phyloP scores from a whole-genome alignment of 768 basidiomycete genomes.

The Termitomyces sp. region DNA sequence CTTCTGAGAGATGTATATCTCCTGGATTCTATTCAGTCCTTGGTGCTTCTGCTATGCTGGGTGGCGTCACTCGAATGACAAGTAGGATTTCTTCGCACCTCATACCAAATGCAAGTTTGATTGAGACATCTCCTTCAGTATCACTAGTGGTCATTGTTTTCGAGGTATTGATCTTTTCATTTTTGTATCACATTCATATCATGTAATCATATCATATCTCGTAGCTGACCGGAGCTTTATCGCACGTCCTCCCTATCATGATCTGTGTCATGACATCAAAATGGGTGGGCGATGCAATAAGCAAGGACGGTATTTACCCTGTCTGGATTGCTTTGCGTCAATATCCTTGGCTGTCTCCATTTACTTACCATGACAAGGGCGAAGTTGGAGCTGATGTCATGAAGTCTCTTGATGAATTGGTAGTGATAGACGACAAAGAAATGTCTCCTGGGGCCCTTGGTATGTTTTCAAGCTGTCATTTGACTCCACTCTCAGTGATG shows the following conservation, averaged over 20 bases:
- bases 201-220: neutral
- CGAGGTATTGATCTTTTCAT: conserved; percentile 33
- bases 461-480: conserved; percentile 10
- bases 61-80: conserved; percentile 74
- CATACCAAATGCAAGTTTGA: neutral
- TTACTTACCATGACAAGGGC: conserved; percentile 61
- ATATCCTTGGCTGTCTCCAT: conserved; percentile 67
- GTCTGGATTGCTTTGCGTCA: conserved; percentile 68
- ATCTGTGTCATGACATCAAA: conserved; percentile 73
- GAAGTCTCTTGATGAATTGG: conserved; percentile 45
- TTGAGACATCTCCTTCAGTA: conserved; percentile 35
- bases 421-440: conserved; percentile 47
- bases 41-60: conserved; percentile 71
- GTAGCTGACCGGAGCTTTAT: conserved; percentile 72
- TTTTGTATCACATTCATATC: neutral
- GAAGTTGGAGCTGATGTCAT: conserved; percentile 58
- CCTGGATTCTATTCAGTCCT: conserved; percentile 78
- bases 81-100: conserved; percentile 33
- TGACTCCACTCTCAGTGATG: neutral
- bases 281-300: conserved; percentile 71
- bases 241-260: conserved; percentile 81
- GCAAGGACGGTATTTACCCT: conserved; percentile 64
- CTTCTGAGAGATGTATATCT: conserved; percentile 60
- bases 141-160: conserved; percentile 75
- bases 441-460: conserved; percentile 47